phyloP scores from a whole-genome alignment of 1,139 yeast species.

The Hyphopichia pseudoburtonii region DNA sequence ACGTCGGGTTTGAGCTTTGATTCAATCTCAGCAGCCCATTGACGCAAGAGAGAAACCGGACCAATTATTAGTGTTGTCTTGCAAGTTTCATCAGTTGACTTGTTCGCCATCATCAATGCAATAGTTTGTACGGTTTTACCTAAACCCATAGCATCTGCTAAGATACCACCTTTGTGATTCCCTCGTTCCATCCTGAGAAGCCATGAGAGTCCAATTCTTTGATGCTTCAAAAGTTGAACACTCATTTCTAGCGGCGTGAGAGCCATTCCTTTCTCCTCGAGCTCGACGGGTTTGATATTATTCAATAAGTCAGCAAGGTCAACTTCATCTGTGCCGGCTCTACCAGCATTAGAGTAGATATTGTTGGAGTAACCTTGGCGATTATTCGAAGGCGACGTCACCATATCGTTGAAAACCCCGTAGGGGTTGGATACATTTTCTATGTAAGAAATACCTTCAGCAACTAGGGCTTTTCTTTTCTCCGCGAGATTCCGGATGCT shows the following conservation, averaged over 20 bases:
- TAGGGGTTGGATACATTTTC: background rate
- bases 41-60: slow-evolving; percentile 79
- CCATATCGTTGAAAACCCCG: background rate
- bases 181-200: slow-evolving; percentile 64
- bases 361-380: slow-evolving; percentile 17
- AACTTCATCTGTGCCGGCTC: slow-evolving; percentile 37
- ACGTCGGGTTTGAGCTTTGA: slow-evolving; percentile 55
- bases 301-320: slow-evolving; percentile 54
- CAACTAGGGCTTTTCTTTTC: background rate
- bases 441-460: no score
- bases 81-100: slow-evolving; percentile 30
- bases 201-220: slow-evolving; percentile 85
- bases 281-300: slow-evolving; percentile 61
- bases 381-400: no score
- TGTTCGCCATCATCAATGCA: slow-evolving; percentile 62
- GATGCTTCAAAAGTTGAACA: slow-evolving; percentile 75
- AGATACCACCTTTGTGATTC: slow-evolving; percentile 66
- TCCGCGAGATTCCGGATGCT: background rate
- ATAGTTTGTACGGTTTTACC: slow-evolving; percentile 89
- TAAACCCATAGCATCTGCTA: slow-evolving; percentile 94
- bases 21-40: slow-evolving; percentile 79
- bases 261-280: slow-evolving; percentile 41
- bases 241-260: slow-evolving; percentile 71
- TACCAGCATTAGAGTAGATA: slow-evolving; percentile 18
- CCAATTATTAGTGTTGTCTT: slow-evolving; percentile 77